Evolutionary conservation across 2,329 filamentous ascomycete genomes (phyloP), one percentile per base, ranked within the genome.

Genomic region (Phyllosticta citriasiana): DNA sequence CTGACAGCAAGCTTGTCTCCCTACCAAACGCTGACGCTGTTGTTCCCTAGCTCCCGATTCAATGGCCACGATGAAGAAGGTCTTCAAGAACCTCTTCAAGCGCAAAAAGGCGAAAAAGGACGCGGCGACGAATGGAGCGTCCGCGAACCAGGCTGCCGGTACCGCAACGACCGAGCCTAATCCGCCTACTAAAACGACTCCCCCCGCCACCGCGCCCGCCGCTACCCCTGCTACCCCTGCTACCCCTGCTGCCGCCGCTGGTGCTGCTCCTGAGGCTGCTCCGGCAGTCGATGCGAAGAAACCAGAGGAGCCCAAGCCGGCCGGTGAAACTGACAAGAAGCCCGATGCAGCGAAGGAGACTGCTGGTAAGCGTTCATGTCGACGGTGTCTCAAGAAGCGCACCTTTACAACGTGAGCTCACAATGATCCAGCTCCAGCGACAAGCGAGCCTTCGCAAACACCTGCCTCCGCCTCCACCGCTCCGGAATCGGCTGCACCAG

Each of bases 41-140:
- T 8, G 4, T 30, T 30, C 9, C 35, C 22, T 53, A 75, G 72
- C 73, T 57, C 73, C 66, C 56, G 71, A 75, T 63, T 71, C 72
- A 54, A 58, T 72, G 60, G 65, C 69, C 57, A 69, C 68, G 63
- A 63, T 72, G 66, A 75, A 75, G 70, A 72, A 72, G 67, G 66
- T 67, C 64, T 67, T 74, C 65, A 75, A 73, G 67, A 65, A 68
- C 62, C 63, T 74, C 63, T 74, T 74, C 63, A 71, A 66, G 64
- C 71, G 71, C 58, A 64, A 64, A 30, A 62, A 62, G 56, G 16
- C 59, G 6, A 61, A 61, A 33, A 51, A 24, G 30, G 54, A 60
- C 47, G 50, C 60, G 50, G 69, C 71, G 63, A 27, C 52, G 4
- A 59, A 57, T 14, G 35, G 50, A 26, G 56, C 53, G 52, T 52